These are phyloP conservation scores for Cydonia oblonga DNA, from an alignment of 331 rosid species.

Conservation along the genomic window DNA sequence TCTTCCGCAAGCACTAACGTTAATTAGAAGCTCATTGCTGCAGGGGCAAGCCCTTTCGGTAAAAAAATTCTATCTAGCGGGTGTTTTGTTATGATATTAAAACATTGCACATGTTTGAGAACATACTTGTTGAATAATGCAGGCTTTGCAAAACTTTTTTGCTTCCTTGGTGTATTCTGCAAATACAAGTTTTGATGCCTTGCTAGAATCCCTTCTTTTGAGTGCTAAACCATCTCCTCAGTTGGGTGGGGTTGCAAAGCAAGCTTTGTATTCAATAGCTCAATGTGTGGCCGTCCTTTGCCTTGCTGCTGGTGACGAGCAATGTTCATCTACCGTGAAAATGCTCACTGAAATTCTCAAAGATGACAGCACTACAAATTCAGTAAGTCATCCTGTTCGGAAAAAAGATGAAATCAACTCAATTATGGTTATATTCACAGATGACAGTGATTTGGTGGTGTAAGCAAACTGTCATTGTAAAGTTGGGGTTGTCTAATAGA, in stretches of 20 bases:
- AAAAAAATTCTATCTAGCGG: slow-evolving; percentile 12
- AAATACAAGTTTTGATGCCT: slow-evolving; percentile 86
- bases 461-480: not conserved
- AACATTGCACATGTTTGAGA: slow-evolving; percentile 14
- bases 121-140: slow-evolving; percentile 22
- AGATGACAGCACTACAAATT: slow-evolving; percentile 63
- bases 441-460: not conserved
- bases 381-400: slow-evolving; percentile 31
- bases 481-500: not conserved
- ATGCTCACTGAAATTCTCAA: slow-evolving; percentile 92
- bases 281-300: slow-evolving; percentile 97
- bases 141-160: slow-evolving; percentile 90
- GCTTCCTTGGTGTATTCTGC: slow-evolving; percentile 88
- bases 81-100: slow-evolving; percentile 7
- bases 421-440: not conserved
- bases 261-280: slow-evolving; percentile 90
- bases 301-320: slow-evolving; percentile 91
- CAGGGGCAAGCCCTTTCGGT: slow-evolving; percentile 97
- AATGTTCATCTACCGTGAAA: slow-evolving; percentile 77
- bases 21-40: slow-evolving; percentile 88
- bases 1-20: slow-evolving; percentile 86
- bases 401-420: not conserved
- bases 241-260: slow-evolving; percentile 95
- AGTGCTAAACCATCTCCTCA: slow-evolving; percentile 94
- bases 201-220: slow-evolving; percentile 82